A percentile compares a stretch with the other conserved stretches of the same genome.
phyloP scores from a whole-genome alignment of 1,284 basidiomycete genomes.

The Quambalaria eucalypti region DNA sequence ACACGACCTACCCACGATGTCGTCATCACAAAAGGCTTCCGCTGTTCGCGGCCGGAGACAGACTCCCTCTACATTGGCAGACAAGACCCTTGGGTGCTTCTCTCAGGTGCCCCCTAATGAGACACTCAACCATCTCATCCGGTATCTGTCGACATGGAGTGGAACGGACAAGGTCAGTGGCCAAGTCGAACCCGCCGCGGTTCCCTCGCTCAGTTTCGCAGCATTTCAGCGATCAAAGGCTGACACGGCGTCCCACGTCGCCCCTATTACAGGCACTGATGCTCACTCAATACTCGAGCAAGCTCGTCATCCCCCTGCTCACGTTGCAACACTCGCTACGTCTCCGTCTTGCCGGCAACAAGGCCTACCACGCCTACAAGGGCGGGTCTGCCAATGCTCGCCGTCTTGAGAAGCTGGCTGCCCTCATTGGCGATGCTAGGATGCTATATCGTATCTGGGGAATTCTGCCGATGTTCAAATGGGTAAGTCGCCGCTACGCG shows the following conservation, averaged over 20 bases:
- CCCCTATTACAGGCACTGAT: slow-evolving; percentile 22
- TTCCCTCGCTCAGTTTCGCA: too few species aligned
- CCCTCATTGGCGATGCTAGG: slow-evolving; percentile 36
- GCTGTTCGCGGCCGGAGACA: too few species aligned
- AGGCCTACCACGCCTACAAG: slow-evolving; percentile 17
- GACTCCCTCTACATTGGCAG: slow-evolving; percentile 15
- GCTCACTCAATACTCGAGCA: slow-evolving; percentile 41
- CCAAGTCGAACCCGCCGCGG: background rate
- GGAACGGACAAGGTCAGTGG: slow-evolving; percentile 38
- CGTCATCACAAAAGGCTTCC: too few species aligned
- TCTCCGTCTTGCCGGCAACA: slow-evolving; percentile 20
- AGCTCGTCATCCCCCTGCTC: slow-evolving; percentile 37
- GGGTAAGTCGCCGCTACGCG: slow-evolving; percentile 15
- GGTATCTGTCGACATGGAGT: slow-evolving; percentile 43
- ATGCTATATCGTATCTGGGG: slow-evolving; percentile 43
- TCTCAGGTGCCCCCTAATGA: slow-evolving; percentile 27
- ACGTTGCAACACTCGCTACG: slow-evolving; percentile 32
- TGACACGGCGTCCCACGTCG: background rate
- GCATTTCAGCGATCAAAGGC: too few species aligned
- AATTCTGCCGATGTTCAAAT: slow-evolving; percentile 44
- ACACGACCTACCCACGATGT: too few species aligned
- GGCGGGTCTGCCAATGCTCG: slow-evolving; percentile 17
- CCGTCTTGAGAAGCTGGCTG: slow-evolving; percentile 21
- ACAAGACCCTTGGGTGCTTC: slow-evolving; percentile 34
- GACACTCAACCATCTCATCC: slow-evolving; percentile 38